Base-by-base conservation (phyloP, 352 stramenopile species). In the Phytophthora meadii region DNA sequence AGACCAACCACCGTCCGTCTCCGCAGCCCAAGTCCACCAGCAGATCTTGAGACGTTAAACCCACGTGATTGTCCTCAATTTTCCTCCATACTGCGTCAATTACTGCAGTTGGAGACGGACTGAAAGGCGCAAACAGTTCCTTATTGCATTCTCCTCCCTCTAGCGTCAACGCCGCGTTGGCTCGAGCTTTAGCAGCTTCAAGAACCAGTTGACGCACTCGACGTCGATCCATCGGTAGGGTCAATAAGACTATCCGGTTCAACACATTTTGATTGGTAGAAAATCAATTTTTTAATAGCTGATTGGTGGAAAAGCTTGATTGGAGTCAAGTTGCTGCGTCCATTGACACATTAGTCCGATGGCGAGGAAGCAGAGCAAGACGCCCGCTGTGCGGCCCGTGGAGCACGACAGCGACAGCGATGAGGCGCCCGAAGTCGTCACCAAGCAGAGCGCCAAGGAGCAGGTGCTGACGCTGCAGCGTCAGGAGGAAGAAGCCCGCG, bases 21-120 rank as follows among this genome's bases (percentile, higher is more conserved):
- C 88, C 88, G 28, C 86, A 96, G 36, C 86, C 86, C 45, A 94
- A 81, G 60, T 95, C 88, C 30, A 95, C 84, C 22, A 95, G 64
- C 39, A 93, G 68, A 37, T 96, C 86, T 5, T 76, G 14, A 0
- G 51, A 14, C 1, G 32, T 47, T 15, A 93, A 66, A 0, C 56
- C 34, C 19, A 62, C 15, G 0, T 61, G 41, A 17, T 60, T 44
- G 0, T 17, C 15, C 25, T 72, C 60, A 28, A 94, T 54, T 19
- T 75, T 70, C 2, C 72, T 65, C 88, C 88, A 94, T 5, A 96
- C 81, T 10, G 81, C 76, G 45, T 80, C 56, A 49, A 94, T 82
- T 19, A 94, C 46, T 7, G 56, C 65, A 24, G 66, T 22, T 5
- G 88, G 84, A 1, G 83, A 93, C 25, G 88, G 88, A 59, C 86